Evolutionary conservation across 371 early-diverging fungal genomes (phyloP).

Genomic region (Choanephora cucurbitarum): DNA sequence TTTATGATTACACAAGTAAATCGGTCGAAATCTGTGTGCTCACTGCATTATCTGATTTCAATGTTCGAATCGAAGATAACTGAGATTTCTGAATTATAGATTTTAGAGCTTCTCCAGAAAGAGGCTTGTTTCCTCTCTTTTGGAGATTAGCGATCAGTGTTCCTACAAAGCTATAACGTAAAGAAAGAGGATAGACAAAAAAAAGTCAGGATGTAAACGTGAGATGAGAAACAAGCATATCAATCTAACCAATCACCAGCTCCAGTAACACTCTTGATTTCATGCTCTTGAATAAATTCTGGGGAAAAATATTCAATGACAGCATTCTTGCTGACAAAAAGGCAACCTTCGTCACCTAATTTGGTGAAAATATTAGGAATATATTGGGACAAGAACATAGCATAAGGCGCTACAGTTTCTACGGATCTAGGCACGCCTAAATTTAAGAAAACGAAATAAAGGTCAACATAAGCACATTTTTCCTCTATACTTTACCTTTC

Average conservation of each 20-base stretch:
- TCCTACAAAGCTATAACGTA: conserved; percentile 48
- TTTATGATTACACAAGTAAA: conserved; percentile 10
- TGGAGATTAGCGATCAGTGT: conserved; percentile 41
- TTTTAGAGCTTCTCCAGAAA: conserved; percentile 12
- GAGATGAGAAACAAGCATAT: background rate
- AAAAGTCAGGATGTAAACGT: background rate
- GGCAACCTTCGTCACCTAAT: conserved; percentile 57
- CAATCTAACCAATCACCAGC: conserved; percentile 70
- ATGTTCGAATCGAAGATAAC: conserved; percentile 36
- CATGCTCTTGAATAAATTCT: conserved; percentile 30
- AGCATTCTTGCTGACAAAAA: conserved; percentile 30
- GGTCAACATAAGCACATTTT: background rate
- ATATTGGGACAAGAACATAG: conserved; percentile 33
- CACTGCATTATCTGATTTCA: conserved; percentile 43
- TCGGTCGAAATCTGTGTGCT: conserved; percentile 20
- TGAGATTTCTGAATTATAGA: conserved; percentile 35
- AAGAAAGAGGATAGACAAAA: too few relatives aligned
- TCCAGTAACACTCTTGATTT: conserved; percentile 66
- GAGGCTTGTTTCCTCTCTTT: conserved; percentile 9
- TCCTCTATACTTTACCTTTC: background rate
- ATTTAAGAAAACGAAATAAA: background rate
- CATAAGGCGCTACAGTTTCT: conserved; percentile 23
- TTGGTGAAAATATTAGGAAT: conserved; percentile 60
- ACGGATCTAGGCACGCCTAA: conserved; percentile 24
- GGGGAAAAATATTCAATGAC: conserved; percentile 39